phyloP scores from a whole-genome alignment of 2,329 filamentous ascomycete species.

The Immersiporthe knoxdaviesiana region DNA sequence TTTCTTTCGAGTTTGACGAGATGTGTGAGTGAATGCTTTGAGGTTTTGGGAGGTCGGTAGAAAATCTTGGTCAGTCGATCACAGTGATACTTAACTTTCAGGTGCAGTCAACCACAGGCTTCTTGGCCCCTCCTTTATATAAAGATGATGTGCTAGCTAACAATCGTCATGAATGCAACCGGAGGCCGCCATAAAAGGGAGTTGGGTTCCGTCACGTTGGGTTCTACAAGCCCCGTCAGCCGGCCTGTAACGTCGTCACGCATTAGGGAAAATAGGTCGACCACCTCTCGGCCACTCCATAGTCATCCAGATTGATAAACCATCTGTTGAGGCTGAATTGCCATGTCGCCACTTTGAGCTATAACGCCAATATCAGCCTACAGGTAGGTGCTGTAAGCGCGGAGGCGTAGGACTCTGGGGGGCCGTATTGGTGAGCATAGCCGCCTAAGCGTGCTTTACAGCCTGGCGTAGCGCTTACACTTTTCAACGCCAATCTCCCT shows the following conservation, averaged over 20 bases:
- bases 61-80: background rate
- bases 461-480: slow-evolving; percentile 1
- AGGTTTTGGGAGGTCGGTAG: background rate
- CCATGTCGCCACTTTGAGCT: background rate
- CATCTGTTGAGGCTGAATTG: background rate
- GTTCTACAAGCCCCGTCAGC: background rate
- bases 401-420: background rate
- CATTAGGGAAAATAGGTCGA: background rate
- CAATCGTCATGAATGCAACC: background rate
- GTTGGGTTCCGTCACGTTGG: background rate
- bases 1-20: background rate
- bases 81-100: background rate
- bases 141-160: too few relatives aligned
- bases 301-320: background rate
- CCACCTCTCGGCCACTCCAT: background rate
- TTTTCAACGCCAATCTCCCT: background rate
- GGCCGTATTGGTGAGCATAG: background rate
- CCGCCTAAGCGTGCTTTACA: background rate
- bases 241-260: background rate
- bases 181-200: background rate
- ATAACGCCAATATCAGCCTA: background rate
- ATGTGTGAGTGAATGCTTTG: background rate
- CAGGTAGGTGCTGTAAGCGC: background rate
- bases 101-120: background rate
- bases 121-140: background rate